These are phyloP conservation scores for Suillus subluteus DNA, from an alignment of 768 basidiomycete species.

Conservation along the genomic window DNA sequence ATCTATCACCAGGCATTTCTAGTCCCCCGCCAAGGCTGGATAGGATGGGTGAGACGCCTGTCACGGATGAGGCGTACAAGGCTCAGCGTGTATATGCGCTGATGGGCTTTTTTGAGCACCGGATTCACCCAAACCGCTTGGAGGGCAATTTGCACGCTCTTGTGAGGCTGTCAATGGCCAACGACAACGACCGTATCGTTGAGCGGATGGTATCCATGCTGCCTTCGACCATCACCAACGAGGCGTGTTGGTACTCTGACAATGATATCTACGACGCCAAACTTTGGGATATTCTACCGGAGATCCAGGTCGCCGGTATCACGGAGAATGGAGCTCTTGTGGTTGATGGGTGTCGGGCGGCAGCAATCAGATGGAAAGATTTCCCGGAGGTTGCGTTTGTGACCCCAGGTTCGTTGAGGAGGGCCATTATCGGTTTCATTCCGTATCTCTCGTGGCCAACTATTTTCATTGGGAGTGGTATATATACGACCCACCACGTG, in stretches of 20 bases:
- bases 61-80: slow-evolving; percentile 12
- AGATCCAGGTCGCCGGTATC: slow-evolving; percentile 23
- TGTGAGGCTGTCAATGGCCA: slow-evolving; percentile 25
- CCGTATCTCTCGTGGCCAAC: slow-evolving; percentile 17
- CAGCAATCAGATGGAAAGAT: slow-evolving; percentile 24
- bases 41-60: background rate
- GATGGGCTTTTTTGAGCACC: slow-evolving; percentile 27
- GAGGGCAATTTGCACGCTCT: slow-evolving; percentile 22
- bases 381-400: slow-evolving; percentile 18
- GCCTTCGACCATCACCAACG: slow-evolving; percentile 3
- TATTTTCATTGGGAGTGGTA: too few species aligned
- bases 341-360: slow-evolving; percentile 21
- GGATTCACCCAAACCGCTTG: slow-evolving; percentile 18
- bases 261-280: slow-evolving; percentile 19
- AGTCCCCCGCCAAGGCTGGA: background rate
- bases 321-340: slow-evolving; percentile 22
- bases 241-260: slow-evolving; percentile 23
- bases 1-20: slow-evolving; percentile 1
- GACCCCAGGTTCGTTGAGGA: slow-evolving; percentile 12
- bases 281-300: slow-evolving; percentile 23
- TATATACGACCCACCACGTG: background rate
- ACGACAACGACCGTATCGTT: slow-evolving; percentile 24
- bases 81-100: slow-evolving; percentile 24
- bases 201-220: slow-evolving; percentile 27
- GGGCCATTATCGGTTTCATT: slow-evolving; percentile 7